Evolutionary conservation across 164 flowering plant species (phyloP).

Genomic region (Vitis amurensis): DNA sequence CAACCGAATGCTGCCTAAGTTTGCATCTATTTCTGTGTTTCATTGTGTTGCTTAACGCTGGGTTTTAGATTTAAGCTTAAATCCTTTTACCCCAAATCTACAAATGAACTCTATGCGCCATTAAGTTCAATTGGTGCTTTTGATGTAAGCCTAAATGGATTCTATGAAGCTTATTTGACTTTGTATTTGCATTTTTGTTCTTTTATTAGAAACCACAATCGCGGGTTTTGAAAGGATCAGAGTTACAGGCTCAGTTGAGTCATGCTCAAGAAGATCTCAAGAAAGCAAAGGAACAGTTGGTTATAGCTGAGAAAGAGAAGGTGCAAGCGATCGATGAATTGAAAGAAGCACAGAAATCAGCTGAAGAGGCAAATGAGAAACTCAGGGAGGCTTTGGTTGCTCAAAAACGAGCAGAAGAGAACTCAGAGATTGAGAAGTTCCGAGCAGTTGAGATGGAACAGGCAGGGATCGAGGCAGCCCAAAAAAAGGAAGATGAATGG

Average conservation of each 20-base stretch:
- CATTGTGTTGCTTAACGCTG: no score
- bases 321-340: constrained; percentile 59
- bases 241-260: constrained; percentile 62
- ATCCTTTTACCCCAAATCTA: no score
- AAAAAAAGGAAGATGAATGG: constrained; percentile 81
- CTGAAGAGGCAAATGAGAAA: constrained; percentile 80
- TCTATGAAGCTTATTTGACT: neutral
- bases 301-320: constrained; percentile 64
- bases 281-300: constrained; percentile 70
- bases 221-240: constrained; percentile 57
- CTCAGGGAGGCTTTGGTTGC: constrained; percentile 75
- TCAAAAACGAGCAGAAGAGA: constrained; percentile 85
- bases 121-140: neutral
- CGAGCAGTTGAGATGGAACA: constrained; percentile 89
- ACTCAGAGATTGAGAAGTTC: constrained; percentile 86
- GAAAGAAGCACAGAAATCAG: constrained; percentile 65
- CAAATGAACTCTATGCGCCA: neutral
- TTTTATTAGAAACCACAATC: constrained; percentile 46
- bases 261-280: constrained; percentile 74
- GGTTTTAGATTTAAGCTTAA: neutral
- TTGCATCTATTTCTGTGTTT: no score
- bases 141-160: neutral
- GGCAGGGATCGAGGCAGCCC: constrained; percentile 73
- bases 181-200: constrained; percentile 11
- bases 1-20: no score